These are phyloP conservation scores for Hortiboletus rubellus DNA, from an alignment of 1,284 basidiomycete genomes.

Conservation along the genomic window DNA sequence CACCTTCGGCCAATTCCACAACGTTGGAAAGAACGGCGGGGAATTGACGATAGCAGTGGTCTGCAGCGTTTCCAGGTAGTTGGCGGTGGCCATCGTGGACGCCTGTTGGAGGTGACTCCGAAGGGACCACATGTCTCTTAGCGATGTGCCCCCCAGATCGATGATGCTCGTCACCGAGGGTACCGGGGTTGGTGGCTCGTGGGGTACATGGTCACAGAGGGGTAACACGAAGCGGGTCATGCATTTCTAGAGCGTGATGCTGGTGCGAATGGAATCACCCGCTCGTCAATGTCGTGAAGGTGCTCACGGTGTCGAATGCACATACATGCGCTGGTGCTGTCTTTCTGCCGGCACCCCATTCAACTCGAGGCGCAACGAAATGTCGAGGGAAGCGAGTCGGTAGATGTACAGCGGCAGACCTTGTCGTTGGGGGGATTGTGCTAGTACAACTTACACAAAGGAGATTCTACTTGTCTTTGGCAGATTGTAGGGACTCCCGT, in stretches of 20 bases:
- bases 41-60: slow-evolving; percentile 70
- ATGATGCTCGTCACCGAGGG: slow-evolving; percentile 71
- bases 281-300: background rate
- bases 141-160: slow-evolving; percentile 62
- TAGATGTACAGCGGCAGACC: slow-evolving; percentile 76
- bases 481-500: slow-evolving; percentile 46
- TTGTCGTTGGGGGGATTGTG: slow-evolving; percentile 21
- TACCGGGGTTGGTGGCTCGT: slow-evolving; percentile 54
- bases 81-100: slow-evolving; percentile 68
- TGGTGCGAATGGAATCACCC: slow-evolving; percentile 15
- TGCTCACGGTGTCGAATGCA: slow-evolving; percentile 10
- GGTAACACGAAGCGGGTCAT: slow-evolving; percentile 66
- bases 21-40: slow-evolving; percentile 72
- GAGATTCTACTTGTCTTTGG: slow-evolving; percentile 51
- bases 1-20: slow-evolving; percentile 80
- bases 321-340: slow-evolving; percentile 71
- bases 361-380: slow-evolving; percentile 58
- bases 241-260: slow-evolving; percentile 61
- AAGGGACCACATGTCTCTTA: slow-evolving; percentile 66
- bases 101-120: slow-evolving; percentile 73
- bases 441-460: slow-evolving; percentile 44
- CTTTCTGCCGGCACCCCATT: slow-evolving; percentile 51
- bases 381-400: slow-evolving; percentile 55
- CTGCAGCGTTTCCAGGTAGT: slow-evolving; percentile 75
- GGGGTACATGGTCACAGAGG: slow-evolving; percentile 65